Base-by-base conservation (phyloP, 75 land plant genomes). In the Cryptomeria japonica region DNA sequence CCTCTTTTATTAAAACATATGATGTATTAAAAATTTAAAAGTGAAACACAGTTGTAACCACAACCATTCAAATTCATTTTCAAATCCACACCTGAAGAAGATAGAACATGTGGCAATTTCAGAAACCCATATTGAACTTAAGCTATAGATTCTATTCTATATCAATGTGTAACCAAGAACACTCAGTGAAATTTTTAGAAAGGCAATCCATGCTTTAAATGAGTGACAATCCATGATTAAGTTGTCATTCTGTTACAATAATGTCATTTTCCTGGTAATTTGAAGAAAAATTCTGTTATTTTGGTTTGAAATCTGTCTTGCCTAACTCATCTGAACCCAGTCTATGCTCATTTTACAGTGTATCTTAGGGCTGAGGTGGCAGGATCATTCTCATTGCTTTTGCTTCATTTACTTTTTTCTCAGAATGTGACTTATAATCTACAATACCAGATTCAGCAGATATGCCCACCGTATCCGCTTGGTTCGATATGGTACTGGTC, bases 1-100 rank as follows among this genome's bases (percentile, higher is more conserved):
- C 39, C 49, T 73, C 5, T 79, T 42, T 25, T 9, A 55, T 22
- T 10, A 86, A 37, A 39, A 25, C 51, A n/a, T 44, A 9, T 51
- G 86, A 85, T 32, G 37, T 51, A 53, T n/a, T n/a, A n/a, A n/a
- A n/a, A n/a, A 19, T 82, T 49, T 46, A 46, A 46, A 82, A 82
- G 51, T 7, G 32, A 46, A 82, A 82, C 84, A n/a, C 19, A 10
- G 5, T 46, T 82, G 32, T 82, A 82, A 49, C 31, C 46, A 53
- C 41, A 79, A 41, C 82, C 42, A 41, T 25, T 79, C 46, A 41
- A 79, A 9, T 14, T 79, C 16, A 15, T 79, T 39, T 4, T 19
- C 25, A 79, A 79, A 38, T 79, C 10, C 42, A 79, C 25, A 79
- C 5, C 22, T 22, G 22, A 19, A 22, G 82, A 79, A 41, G 82